Evolutionary conservation across 2,329 filamentous ascomycete species (phyloP), one percentile per base, ranked within the genome.

Genomic region (Ophiostoma himal-ulmi): DNA sequence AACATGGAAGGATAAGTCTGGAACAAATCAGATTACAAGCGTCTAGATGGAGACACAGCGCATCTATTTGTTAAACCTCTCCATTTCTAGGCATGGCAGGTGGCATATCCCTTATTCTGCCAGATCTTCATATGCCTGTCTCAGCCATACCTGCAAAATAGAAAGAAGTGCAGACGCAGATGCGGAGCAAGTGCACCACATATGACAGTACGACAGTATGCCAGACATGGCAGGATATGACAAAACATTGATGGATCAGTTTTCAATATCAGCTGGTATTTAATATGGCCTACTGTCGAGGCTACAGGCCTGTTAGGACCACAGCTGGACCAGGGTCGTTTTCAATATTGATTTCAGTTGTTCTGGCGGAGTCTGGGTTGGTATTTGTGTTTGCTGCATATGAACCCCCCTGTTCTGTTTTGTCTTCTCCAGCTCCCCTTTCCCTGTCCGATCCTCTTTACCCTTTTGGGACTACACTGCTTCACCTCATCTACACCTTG

Each of bases 1-100:
- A 7, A 54, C 8, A n/a, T 48, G 17, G 17, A 54, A 22, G 20
- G 13, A 22, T 22, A 48, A 48, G 6, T 39, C 41, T 3, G 17
- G 14, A 7, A 7, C 20, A 57, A 57, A 11, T 57, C 52, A 30
- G 13, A 17, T 54, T 4, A 17, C 3, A 17, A 22, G 37, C 37
- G 37, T 13, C 37, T 39, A 48, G 44, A 20, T 48, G 44, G 44
- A 48, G 17, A 44, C 1, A 48, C 37, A n/a, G 20, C 22, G 36
- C 57, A 36, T 41, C 30, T 54, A 62, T 62, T 62, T 67, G 65
- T 67, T n/a, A 41, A 14, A 14, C 65, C 17, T 67, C 34, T 41
- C 26, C 26, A 20, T 62, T 17, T 5, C 5, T 26, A 5, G 26
- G 26, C 26, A 62, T 34, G 57, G 20, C 22, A 34, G 26, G 14